phyloP scores from a whole-genome alignment of 2,329 filamentous ascomycete species.

The Neofusicoccum ribis region DNA sequence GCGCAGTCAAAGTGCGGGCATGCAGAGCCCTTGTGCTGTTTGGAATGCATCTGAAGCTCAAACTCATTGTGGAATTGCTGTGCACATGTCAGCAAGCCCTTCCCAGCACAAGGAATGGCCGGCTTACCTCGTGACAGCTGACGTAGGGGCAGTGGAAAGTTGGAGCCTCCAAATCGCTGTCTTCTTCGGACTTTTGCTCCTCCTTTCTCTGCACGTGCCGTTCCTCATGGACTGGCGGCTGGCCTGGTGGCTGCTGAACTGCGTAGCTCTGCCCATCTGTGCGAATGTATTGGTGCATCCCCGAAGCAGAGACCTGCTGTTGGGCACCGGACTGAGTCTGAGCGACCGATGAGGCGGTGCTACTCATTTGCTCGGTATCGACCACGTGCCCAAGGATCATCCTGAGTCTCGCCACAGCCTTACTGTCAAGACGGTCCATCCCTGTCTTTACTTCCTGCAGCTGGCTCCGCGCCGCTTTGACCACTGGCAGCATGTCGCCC shows the following conservation, averaged over 20 bases:
- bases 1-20: conserved; percentile 29
- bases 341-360: background rate
- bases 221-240: background rate
- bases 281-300: background rate
- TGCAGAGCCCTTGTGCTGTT: conserved; percentile 19
- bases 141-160: conserved; percentile 28
- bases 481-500: conserved; percentile 25
- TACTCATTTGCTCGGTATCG: background rate
- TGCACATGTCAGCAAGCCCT: conserved; percentile 12
- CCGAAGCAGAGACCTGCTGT: background rate
- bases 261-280: background rate
- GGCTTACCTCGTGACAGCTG: conserved; percentile 27
- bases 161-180: background rate
- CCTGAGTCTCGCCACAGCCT: conserved; percentile 26
- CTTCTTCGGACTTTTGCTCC: background rate
- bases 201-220: background rate
- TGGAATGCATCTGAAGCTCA: conserved; percentile 22
- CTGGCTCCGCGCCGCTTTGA: conserved; percentile 23
- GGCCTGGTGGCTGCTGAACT: background rate
- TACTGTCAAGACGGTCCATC: conserved; percentile 20
- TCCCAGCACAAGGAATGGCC: background rate
- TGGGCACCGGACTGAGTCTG: background rate
- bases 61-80: conserved; percentile 24
- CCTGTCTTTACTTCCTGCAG: conserved; percentile 23
- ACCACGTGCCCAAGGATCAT: conserved; percentile 29